Evolutionary conservation across 1,284 basidiomycete species (phyloP), one percentile per base, ranked within the genome.

Genomic region (Pseudozyma tsukubaensis): DNA sequence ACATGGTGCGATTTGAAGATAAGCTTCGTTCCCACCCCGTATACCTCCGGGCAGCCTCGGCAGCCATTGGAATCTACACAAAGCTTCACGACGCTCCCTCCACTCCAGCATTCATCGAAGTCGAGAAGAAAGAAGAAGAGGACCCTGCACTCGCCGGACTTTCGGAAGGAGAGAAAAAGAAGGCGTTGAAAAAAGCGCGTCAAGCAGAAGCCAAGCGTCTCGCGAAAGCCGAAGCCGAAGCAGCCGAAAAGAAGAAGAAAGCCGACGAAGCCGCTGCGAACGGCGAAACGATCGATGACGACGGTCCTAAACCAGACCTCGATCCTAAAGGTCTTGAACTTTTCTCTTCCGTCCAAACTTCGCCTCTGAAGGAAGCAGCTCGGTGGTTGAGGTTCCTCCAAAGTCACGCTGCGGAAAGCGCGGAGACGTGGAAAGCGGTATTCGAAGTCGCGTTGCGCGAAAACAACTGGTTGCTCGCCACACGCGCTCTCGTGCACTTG

Each of bases 1-100:
- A 90, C 58, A 86, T 96, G 82, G 86, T 97, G 51, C 86, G 88
- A 49, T 97, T 92, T 89, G 94, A 94, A 85, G 92, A 97, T 82
- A 85, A 86, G 40, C 85, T 97, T 16, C 89, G 91, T 8, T 89
- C 90, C 36, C 90, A 94, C 85, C 90, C 91, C 2, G 88, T 87
- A 0, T 96, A 94, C 83, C 86, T 94, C 65, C 88, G 89, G 52
- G 89, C 92, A n/a, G 92, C 91, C 0, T 84, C 93, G 18, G 87
- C 88, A 57, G 91, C 91, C 14, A 88, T 91, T 21, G 86, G 87
- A 76, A 91, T 97, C 82, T 94, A 92, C 83, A 86, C 92, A 4
- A 63, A 58, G 39, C 63, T 78, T 58, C 71, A 81, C 44, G 79
- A 81, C 48, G 45, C 76, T 11, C 76, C 62, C 4, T 87, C 80